Evolutionary conservation across 2,329 filamentous ascomycete species (phyloP).

Genomic region (Basipetospora chlamydospora): DNA sequence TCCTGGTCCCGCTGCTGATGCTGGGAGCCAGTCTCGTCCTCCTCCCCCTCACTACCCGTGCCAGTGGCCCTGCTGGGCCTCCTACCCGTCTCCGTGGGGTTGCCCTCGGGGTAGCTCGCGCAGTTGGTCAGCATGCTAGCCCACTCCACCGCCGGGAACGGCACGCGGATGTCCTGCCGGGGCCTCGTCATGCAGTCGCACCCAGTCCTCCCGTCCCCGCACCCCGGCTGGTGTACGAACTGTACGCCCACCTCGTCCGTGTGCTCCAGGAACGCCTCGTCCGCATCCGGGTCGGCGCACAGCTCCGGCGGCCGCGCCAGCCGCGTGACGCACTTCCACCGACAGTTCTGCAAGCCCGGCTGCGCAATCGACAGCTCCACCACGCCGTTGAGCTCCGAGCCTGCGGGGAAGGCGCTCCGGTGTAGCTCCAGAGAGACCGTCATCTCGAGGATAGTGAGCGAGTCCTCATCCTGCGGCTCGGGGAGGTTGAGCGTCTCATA

Average conservation of each 20-base stretch:
- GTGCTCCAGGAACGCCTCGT: slow-evolving; percentile 27
- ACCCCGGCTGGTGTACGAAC: slow-evolving; percentile 34
- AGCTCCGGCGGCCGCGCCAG: slow-evolving; percentile 43
- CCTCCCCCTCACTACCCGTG: slow-evolving; percentile 14
- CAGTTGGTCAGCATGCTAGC: slow-evolving; percentile 43
- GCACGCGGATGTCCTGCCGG: slow-evolving; percentile 36
- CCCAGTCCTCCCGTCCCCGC: slow-evolving; percentile 28
- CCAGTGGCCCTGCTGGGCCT: slow-evolving; percentile 20
- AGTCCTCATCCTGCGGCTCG: slow-evolving; percentile 29
- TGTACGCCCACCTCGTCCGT: slow-evolving; percentile 35
- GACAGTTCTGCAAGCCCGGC: slow-evolving; percentile 36
- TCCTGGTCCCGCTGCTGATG: no score
- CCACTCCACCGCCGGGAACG: slow-evolving; percentile 44
- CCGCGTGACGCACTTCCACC: slow-evolving; percentile 46
- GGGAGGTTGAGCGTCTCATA: slow-evolving; percentile 34
- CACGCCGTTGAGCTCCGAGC: slow-evolving; percentile 45
- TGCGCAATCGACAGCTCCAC: slow-evolving; percentile 44
- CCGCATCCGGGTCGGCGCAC: slow-evolving; percentile 25
- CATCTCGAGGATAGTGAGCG: slow-evolving; percentile 47
- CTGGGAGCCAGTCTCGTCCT: neutral
- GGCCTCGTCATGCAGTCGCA: slow-evolving; percentile 36
- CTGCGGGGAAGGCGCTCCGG: slow-evolving; percentile 40
- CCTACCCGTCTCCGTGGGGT: slow-evolving; percentile 21
- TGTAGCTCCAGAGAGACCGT: slow-evolving; percentile 45
- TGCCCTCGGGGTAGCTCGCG: slow-evolving; percentile 33